phyloP scores from a whole-genome alignment of 495 filamentous ascomycete species.

The Aspergillus nanangensis region DNA sequence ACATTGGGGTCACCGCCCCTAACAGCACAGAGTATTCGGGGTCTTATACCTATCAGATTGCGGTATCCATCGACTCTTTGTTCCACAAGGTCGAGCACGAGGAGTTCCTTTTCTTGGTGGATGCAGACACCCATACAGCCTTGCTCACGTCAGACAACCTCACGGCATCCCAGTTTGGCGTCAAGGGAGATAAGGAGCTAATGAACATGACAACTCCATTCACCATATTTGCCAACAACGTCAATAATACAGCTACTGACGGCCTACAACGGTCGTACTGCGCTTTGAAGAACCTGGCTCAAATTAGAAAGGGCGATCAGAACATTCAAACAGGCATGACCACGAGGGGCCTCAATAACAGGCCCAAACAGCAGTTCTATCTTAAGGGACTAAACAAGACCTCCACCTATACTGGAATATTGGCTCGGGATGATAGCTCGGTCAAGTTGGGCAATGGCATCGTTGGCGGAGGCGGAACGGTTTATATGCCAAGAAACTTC shows the following conservation, averaged over 20 bases:
- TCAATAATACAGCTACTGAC: conserved; percentile 49
- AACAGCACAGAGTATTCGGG: conserved; percentile 52
- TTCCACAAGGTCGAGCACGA: conserved; percentile 58
- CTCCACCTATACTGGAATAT: conserved; percentile 63
- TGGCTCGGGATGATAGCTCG: conserved; percentile 60
- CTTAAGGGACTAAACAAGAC: conserved; percentile 66
- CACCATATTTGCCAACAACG: conserved; percentile 72
- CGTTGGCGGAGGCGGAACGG: conserved; percentile 62
- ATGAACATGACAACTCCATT: conserved; percentile 61
- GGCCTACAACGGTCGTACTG: conserved; percentile 75
- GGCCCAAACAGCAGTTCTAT: conserved; percentile 83
- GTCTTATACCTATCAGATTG: conserved; percentile 71
- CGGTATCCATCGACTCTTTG: conserved; percentile 70
- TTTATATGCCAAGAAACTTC: conserved; percentile 65
- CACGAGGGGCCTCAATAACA: conserved; percentile 50
- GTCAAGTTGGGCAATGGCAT: conserved; percentile 43
- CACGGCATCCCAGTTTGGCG: conserved; percentile 39
- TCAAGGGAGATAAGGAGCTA: conserved; percentile 43
- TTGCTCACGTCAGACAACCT: conserved; percentile 71
- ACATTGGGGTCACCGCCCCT: conserved; percentile 69
- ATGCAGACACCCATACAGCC: conserved; percentile 73
- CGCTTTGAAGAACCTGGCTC: conserved; percentile 58
- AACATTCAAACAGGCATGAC: conserved; percentile 63
- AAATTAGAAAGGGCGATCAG: conserved; percentile 52
- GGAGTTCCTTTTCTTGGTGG: conserved; percentile 62